A percentile compares a stretch with the other conserved stretches of the same genome.
phyloP scores from a whole-genome alignment of 2,329 filamentous ascomycete species.

The Neospermospora avenae region DNA sequence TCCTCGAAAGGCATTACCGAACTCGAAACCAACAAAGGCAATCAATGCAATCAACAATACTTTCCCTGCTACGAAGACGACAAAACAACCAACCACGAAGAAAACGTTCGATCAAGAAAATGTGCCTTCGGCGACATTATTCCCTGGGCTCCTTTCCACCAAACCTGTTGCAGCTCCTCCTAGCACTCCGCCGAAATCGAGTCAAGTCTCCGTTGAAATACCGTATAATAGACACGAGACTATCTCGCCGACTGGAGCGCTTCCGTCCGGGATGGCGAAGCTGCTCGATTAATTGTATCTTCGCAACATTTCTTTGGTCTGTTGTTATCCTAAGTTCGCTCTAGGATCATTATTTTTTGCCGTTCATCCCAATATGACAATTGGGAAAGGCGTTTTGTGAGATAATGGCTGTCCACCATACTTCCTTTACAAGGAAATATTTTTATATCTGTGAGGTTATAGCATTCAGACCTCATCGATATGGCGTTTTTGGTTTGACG shows the following conservation, averaged over 20 bases:
- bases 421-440: background rate
- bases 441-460: background rate
- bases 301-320: background rate
- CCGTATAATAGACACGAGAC: conserved; percentile 34
- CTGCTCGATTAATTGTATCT: conserved; percentile 32
- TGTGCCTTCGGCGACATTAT: conserved; percentile 4
- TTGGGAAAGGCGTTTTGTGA: background rate
- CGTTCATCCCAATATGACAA: background rate
- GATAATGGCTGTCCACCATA: background rate
- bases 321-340: background rate
- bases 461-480: background rate
- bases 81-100: conserved; percentile 15
- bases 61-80: conserved; percentile 29
- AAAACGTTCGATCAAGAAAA: conserved; percentile 5
- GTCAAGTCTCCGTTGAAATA: conserved; percentile 10
- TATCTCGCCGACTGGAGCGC: conserved; percentile 42
- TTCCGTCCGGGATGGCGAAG: conserved; percentile 41
- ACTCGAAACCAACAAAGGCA: conserved; percentile 20
- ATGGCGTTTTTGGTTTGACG: background rate
- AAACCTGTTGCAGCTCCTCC: background rate
- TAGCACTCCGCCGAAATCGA: background rate
- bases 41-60: conserved; percentile 28
- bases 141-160: conserved; percentile 21
- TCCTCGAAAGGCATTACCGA: conserved; percentile 26
- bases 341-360: background rate